Evolutionary conservation across 2,329 filamentous ascomycete genomes (phyloP), one percentile per base, ranked within the genome.

Genomic region (Fusarium sp.): DNA sequence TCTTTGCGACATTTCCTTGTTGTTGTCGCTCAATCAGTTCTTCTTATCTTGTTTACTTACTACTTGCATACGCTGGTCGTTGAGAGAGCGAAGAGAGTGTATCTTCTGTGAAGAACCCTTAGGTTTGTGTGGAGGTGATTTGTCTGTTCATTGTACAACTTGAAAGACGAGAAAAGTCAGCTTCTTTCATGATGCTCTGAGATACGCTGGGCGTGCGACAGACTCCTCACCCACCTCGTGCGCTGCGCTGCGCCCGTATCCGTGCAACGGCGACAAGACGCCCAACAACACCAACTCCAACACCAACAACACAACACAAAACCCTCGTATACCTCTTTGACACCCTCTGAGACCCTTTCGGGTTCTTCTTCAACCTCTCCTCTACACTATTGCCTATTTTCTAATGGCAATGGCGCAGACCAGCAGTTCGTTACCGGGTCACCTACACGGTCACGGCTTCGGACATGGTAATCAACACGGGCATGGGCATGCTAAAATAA

Each of bases 151-250:
- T 63, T 69, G 74, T 78, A 60, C 72, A 73, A 75, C 72, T 56
- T 55, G 70, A 68, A 69, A 59, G 61, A 62, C 60, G 59, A 60
- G 66, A 69, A 24, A 50, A 51, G 44, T 24, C 56, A 24, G 36
- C 73, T 63, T 58, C 67, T 67, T 72, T 63, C 75, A 75, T 78
- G 77, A 75, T 77, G 75, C 72, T 79, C 65, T 79, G 71, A 79
- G 75, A 78, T 66, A 73, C 69, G 77, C 73, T 74, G 77, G 72
- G 75, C 74, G 75, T 77, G 77, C 72, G 70, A 75, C 69, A 70
- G 66, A 72, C 68, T 70, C 66, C 65, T 72, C 60, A 73, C 69
- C 73, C 64, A 54, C 66, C 66, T 54, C 62, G 66, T 67, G 70
- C 74, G 70, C 76, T 67, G 70, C 74, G 70, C 76, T 72, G 63